Base-by-base conservation (phyloP, 805 yeast species). In the Teunomyces stri region DNA sequence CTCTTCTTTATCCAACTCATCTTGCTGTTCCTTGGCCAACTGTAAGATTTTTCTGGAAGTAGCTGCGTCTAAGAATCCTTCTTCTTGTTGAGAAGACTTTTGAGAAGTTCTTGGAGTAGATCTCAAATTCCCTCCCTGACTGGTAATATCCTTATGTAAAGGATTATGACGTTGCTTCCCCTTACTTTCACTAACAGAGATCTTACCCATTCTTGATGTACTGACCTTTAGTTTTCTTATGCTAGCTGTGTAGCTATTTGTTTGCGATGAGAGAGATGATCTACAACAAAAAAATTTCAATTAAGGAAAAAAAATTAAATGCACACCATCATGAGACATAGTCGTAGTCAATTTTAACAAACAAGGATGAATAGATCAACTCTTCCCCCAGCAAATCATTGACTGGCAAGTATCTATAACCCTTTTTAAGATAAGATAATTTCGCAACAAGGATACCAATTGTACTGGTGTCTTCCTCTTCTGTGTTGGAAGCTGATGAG, bases 11-110 rank as follows among this genome's bases (percentile, higher is more conserved):
- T 82, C 91, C 16, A 91, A 64, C 62, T 94, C 99, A 39, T 87
- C 90, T 67, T 90, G 97, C 70, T 94, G 99, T 59, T 87, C 92
- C 57, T 80, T 84, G 15, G 99, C 99, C 51, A 94, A 75, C 63
- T 87, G 88, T 55, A 94, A 74, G 65, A 94, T 91, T 68, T 82
- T 89, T 66, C 95, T 77, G 1, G 97, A 88, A 27, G 89, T 72
- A 15, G 81, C 74, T 15, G 97, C 87, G 70, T 92, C 97, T 34
- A 94, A 75, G 56, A 70, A 85, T 64, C 69, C 25, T 65, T 73
- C 45, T 68, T 71, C 33, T 69, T 63, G 18, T 70, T 66, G 18
- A 42, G 59, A 57, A 41, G 56, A 54, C 4, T 58, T 49, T 42
- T 56, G 48, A 52, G 64, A 53, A 13, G 63, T 49, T 49, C 75